Base-by-base conservation (phyloP, 2,329 filamentous ascomycete species). In the Remersonia thermophila region DNA sequence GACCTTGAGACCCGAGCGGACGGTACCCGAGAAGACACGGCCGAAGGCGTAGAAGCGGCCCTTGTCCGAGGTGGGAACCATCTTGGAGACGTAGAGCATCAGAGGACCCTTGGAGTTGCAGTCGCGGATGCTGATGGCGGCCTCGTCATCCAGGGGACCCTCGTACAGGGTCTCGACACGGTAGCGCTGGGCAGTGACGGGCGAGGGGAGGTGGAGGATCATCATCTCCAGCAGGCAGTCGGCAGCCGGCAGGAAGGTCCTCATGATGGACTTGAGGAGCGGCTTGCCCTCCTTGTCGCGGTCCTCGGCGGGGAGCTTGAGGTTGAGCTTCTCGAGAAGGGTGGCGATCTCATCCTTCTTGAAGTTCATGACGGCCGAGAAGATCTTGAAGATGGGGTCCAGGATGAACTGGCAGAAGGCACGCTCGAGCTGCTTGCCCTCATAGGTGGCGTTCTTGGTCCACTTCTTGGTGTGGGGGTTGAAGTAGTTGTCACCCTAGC, bases 51-150 rank as follows among this genome's bases (percentile, higher is more conserved):
- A 98, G 85, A 98, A 98, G 71, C 91, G 89, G 68, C 91, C 91
- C 82, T 95, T 96, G 62, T 98, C 91, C 56, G 86, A 93, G 54
- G 91, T 98, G 58, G 91, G 91, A 60, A 98, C 91, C 91, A 98
- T 98, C 85, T 98, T 98, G 66, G 91, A 98, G 65, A 98, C 87
- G 83, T 98, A 98, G 54, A 96, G 76, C 91, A 98, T 98, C 67
- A 98, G 91, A 57, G 89, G 84, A 64, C 77, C 91, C 74, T 94
- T 93, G 67, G 89, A 75, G 66, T 98, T 85, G 66, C 91, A 96
- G 76, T 96, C 86, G 57, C 87, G 87, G 77, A 98, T 95, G 77
- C 80, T 86, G 62, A 94, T 83, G 71, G 83, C 87, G 55, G 80
- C 79, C 66, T 85, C 81, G 56, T 98, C 91, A 61, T 98, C 91